A percentile compares a stretch with the other conserved stretches of the same genome.
Conservation (phyloP, 192 early-diverging fungal genomes). For the Coemansia sp. region DNA sequence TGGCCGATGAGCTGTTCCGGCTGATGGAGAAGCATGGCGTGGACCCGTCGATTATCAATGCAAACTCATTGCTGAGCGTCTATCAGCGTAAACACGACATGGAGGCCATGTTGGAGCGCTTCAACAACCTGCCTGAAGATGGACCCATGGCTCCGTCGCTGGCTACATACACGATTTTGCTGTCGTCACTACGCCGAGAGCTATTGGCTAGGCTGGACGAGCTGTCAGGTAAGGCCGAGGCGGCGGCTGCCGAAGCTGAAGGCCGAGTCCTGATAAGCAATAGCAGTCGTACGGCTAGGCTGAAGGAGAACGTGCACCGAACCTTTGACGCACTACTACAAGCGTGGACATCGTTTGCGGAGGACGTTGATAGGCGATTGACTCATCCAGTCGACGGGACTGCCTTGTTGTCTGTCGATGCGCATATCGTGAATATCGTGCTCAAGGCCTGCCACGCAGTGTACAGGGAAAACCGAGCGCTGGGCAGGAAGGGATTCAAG, state of each 20-base stretch:
- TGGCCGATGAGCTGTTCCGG: slow-evolving; percentile 32
- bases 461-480: slow-evolving; percentile 31
- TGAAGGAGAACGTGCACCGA: slow-evolving; percentile 23
- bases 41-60: slow-evolving; percentile 33
- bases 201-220: slow-evolving; percentile 19
- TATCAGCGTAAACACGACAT: slow-evolving; percentile 46
- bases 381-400: slow-evolving; percentile 17
- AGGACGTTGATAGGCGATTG: slow-evolving; percentile 32
- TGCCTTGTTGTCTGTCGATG: slow-evolving; percentile 22
- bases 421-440: slow-evolving; percentile 30
- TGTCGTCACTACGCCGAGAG: slow-evolving; percentile 42
- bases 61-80: slow-evolving; percentile 40
- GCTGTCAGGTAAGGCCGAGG: slow-evolving; percentile 4
- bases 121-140: slow-evolving; percentile 26
- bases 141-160: slow-evolving; percentile 39
- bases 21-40: slow-evolving; percentile 18
- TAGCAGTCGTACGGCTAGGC: slow-evolving; percentile 15
- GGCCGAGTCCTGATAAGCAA: background rate
- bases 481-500: slow-evolving; percentile 40
- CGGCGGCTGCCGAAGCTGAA: background rate
- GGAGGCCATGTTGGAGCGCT: slow-evolving; percentile 16
- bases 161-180: slow-evolving; percentile 44
- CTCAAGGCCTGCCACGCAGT: slow-evolving; percentile 44
- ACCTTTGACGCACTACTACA: slow-evolving; percentile 27
- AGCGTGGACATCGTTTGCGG: slow-evolving; percentile 26